phyloP scores from a whole-genome alignment of 352 stramenopile species.

The Globisporangium takayamanum region DNA sequence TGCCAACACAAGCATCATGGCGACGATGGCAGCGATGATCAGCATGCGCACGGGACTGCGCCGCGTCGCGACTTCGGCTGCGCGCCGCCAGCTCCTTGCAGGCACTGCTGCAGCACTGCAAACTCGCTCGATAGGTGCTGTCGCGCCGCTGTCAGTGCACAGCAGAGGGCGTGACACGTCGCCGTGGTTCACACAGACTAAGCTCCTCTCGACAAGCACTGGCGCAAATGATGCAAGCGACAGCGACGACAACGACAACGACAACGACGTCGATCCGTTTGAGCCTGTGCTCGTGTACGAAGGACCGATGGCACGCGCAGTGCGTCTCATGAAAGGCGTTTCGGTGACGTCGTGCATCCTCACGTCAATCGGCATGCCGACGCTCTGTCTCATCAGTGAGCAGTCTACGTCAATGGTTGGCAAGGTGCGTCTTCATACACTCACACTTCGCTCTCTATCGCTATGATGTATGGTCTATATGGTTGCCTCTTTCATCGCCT shows the following conservation, averaged over 20 bases:
- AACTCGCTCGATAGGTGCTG: too few relatives aligned
- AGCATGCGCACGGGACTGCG: not conserved
- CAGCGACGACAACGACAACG: slow-evolving; percentile 4
- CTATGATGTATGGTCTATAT: not conserved
- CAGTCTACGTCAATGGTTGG: slow-evolving; percentile 64
- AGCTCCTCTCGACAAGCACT: slow-evolving; percentile 10
- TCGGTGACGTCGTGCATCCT: slow-evolving; percentile 78
- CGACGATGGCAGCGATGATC: not conserved
- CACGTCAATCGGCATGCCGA: slow-evolving; percentile 76
- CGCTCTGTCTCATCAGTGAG: slow-evolving; percentile 63
- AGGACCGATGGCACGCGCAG: slow-evolving; percentile 62
- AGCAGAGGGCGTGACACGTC: not conserved
- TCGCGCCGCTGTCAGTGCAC: not conserved
- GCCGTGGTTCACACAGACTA: slow-evolving; percentile 1
- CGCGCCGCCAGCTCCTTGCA: not conserved
- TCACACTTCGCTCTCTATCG: not conserved
- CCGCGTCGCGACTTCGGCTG: not conserved
- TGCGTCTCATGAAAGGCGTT: slow-evolving; percentile 85
- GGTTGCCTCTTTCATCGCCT: too few relatives aligned
- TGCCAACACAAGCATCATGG: too few relatives aligned
- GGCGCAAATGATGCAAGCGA: not conserved
- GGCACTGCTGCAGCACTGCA: not conserved
- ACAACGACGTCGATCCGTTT: not conserved
- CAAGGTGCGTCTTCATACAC: slow-evolving; percentile 32
- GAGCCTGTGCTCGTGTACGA: slow-evolving; percentile 45